A percentile compares a stretch with the other conserved stretches of the same genome.
These are phyloP conservation scores for Nakataea oryzae DNA, from an alignment of 2,329 filamentous ascomycete genomes.

Conservation along the genomic window DNA sequence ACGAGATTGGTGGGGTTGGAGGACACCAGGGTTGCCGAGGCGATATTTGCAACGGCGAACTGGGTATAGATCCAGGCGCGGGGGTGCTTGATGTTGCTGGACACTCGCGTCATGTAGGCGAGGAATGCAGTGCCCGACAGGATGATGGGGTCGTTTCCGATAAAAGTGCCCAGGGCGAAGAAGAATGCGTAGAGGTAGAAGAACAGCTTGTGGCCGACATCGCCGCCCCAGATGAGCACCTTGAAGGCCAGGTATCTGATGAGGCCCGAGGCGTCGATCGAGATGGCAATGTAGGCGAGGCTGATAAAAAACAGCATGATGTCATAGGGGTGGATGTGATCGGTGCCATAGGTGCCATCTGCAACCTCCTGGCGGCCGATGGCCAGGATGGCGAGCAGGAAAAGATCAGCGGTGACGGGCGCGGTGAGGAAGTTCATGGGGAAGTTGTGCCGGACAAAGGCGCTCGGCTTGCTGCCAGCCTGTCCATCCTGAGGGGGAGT, in stretches of 20 bases:
- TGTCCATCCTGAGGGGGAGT: background rate
- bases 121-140: constrained; percentile 65
- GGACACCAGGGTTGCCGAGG: constrained; percentile 65
- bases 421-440: constrained; percentile 64
- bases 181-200: constrained; percentile 68
- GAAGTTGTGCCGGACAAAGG: constrained; percentile 36
- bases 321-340: constrained; percentile 58
- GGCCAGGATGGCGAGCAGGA: constrained; percentile 57
- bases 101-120: constrained; percentile 67
- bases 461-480: constrained; percentile 20
- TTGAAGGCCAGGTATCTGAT: constrained; percentile 63
- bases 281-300: constrained; percentile 66
- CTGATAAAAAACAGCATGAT: constrained; percentile 70
- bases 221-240: constrained; percentile 56
- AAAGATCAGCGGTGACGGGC: constrained; percentile 60
- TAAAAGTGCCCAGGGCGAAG: constrained; percentile 54
- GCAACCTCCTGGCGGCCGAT: constrained; percentile 57
- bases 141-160: constrained; percentile 69
- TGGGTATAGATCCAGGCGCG: constrained; percentile 65
- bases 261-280: constrained; percentile 64
- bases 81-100: constrained; percentile 60
- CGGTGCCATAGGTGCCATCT: constrained; percentile 56
- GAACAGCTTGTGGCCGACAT: constrained; percentile 57
- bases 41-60: constrained; percentile 63
- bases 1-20: constrained; percentile 72